Evolutionary conservation across 2,329 filamentous ascomycete genomes (phyloP).

Genomic region (Mycosphaerelloides madeirae): DNA sequence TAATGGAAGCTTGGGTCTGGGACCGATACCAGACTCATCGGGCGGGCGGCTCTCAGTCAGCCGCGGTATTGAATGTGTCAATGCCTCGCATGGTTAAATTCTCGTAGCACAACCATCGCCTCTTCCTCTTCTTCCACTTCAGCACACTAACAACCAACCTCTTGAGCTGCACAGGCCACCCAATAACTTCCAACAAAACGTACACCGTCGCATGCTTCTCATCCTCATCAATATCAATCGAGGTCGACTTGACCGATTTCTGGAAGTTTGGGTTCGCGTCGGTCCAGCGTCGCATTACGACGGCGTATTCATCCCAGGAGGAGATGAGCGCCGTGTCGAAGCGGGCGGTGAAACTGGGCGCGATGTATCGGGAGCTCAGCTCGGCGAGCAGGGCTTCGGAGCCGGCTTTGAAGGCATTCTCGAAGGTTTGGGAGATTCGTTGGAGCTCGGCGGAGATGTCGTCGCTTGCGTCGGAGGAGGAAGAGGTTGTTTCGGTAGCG

Average conservation of each 20-base stretch:
- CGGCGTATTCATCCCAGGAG: neutral
- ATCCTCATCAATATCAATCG: neutral
- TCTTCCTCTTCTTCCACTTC: constrained; percentile 1
- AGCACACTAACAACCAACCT: constrained; percentile 4
- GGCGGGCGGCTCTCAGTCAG: neutral
- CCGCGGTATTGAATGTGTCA: constrained; percentile 1
- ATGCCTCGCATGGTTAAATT: neutral
- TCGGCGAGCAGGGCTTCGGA: neutral
- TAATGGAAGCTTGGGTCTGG: neutral
- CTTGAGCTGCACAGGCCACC: constrained; percentile 1
- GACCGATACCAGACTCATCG: constrained; percentile 20
- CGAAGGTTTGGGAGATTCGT: constrained; percentile 1
- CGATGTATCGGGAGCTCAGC: neutral
- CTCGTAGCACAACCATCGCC: constrained; percentile 1
- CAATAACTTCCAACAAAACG: neutral
- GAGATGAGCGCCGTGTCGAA: neutral
- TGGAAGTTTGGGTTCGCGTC: constrained; percentile 1
- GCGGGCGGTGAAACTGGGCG: neutral
- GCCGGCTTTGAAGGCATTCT: neutral
- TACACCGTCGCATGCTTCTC: constrained; percentile 1
- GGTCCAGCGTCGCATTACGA: neutral
- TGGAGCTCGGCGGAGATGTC: neutral
- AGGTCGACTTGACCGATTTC: neutral
- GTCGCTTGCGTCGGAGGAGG: neutral
- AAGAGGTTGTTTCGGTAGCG: neutral